phyloP scores from a whole-genome alignment of 129 eudicot genomes.

The Tagetes patula region DNA sequence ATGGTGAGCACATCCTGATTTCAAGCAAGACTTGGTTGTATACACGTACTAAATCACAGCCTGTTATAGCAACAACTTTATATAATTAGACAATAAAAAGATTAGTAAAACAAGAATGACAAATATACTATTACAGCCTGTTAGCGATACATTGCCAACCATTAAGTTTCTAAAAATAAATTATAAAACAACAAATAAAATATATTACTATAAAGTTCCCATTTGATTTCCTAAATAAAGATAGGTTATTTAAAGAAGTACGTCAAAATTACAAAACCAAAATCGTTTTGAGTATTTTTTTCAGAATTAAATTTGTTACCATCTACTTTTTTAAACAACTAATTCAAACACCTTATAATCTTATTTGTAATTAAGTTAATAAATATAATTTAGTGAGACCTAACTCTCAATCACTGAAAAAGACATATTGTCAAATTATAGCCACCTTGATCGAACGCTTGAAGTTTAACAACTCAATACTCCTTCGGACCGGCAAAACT shows the following conservation, averaged over 20 bases:
- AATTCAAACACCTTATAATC: not conserved
- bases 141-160: not conserved
- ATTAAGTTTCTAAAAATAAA: not conserved
- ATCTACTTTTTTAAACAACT: too few species aligned
- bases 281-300: too few species aligned
- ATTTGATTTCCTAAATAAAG: not conserved
- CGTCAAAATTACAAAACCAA: too few species aligned
- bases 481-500: too few species aligned
- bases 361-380: not conserved
- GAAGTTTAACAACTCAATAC: too few species aligned
- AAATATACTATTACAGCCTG: constrained; percentile 19
- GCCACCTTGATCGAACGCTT: too few species aligned
- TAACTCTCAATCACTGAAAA: too few species aligned
- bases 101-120: not conserved
- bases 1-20: constrained; percentile 17
- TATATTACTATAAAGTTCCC: not conserved
- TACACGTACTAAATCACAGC: constrained; percentile 10
- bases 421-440: too few species aligned
- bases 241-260: too few species aligned
- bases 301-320: too few species aligned
- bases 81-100: not conserved
- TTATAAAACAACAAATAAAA: not conserved
- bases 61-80: not conserved
- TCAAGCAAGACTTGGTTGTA: constrained; percentile 5
- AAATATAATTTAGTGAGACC: too few species aligned